A percentile compares a stretch with the other conserved stretches of the same genome.
phyloP scores from a whole-genome alignment of 1,284 basidiomycete species.

The Papiliotrema nemorosa region DNA sequence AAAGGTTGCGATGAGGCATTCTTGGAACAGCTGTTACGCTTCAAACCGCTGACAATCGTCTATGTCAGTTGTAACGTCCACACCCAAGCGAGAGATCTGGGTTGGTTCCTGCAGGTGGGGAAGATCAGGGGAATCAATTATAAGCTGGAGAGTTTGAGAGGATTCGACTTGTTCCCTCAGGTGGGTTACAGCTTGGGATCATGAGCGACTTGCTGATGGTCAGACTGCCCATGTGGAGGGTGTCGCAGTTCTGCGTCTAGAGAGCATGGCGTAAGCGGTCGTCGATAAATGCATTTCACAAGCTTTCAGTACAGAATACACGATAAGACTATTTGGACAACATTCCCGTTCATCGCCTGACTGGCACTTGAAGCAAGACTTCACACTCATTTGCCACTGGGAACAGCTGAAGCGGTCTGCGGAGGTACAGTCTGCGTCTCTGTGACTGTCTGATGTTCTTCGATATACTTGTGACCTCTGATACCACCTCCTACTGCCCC shows the following conservation, averaged over 20 bases:
- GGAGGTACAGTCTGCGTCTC: background rate
- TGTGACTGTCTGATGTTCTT: background rate
- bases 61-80: constrained; percentile 90
- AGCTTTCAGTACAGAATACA: no score
- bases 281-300: background rate
- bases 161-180: constrained; percentile 90
- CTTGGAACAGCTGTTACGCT: constrained; percentile 70
- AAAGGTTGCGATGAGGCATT: constrained; percentile 86
- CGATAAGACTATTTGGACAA: no score
- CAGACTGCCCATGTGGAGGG: constrained; percentile 41
- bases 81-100: constrained; percentile 52
- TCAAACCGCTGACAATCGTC: constrained; percentile 68
- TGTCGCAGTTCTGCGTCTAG: constrained; percentile 52
- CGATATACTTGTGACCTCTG: constrained; percentile 14
- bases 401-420: background rate
- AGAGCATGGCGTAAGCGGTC: background rate
- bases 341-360: no score
- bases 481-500: constrained; percentile 23
- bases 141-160: constrained; percentile 70
- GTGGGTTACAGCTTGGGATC: constrained; percentile 69
- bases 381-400: background rate
- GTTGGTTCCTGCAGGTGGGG: constrained; percentile 19
- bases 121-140: constrained; percentile 46
- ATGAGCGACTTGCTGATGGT: constrained; percentile 45
- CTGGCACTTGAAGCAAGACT: background rate